Percentiles rank a stretch among this genome's conserved stretches.
Evolutionary conservation across 176 grass and related monocot species (phyloP).

Genomic region (Alopecurus myosuroides): DNA sequence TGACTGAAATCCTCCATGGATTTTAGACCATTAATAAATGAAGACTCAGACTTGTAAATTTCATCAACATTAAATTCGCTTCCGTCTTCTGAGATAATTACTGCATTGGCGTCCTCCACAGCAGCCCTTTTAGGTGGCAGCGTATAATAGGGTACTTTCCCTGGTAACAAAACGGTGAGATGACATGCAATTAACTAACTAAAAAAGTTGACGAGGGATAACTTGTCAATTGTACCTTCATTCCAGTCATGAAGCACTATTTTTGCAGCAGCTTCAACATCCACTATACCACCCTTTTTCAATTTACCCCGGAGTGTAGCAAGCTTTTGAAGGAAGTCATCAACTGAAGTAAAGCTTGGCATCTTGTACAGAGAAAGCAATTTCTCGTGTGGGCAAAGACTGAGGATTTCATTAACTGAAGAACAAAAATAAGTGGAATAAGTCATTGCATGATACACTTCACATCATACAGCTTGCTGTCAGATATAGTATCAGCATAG

Average conservation of each 20-base stretch:
- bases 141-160: conserved; percentile 95
- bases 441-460: background rate
- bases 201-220: background rate
- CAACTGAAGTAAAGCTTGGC: conserved; percentile 66
- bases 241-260: conserved; percentile 99
- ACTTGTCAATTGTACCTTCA: conserved; percentile 50
- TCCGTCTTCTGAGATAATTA: conserved; percentile 62
- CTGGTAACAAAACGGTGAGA: conserved; percentile 33
- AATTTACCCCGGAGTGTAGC: conserved; percentile 69
- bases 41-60: conserved; percentile 76
- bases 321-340: conserved; percentile 93
- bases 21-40: conserved; percentile 71
- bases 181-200: background rate
- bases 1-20: conserved; percentile 75
- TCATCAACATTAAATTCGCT: conserved; percentile 86
- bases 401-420: conserved; percentile 94
- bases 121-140: conserved; percentile 63
- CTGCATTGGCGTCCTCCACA: conserved; percentile 39
- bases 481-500: background rate
- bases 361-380: conserved; percentile 85
- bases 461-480: background rate
- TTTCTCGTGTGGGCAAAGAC: conserved; percentile 65
- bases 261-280: conserved; percentile 81
- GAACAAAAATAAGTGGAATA: conserved; percentile 8
- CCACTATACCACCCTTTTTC: conserved; percentile 95